Base-by-base conservation (phyloP, 2,329 filamentous ascomycete species). In the Calonectria leucothoes region DNA sequence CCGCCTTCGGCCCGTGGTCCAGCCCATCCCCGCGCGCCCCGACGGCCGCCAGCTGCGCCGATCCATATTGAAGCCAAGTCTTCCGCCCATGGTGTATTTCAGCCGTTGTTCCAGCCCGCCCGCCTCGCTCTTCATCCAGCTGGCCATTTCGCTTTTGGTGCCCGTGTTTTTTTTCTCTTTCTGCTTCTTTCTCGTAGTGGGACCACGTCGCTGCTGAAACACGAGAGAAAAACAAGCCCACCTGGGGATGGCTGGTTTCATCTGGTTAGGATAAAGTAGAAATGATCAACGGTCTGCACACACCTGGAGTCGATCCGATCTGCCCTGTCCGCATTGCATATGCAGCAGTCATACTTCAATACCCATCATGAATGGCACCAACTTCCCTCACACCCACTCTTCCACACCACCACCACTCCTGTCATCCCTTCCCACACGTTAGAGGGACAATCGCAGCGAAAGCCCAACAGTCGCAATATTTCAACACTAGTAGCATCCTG, bases 241-340 rank as follows among this genome's bases (percentile, higher is more conserved):
- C 10, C 27, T 45, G 23, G n/a, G 33, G 33, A 39, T 17, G 27
- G 10, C 15, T 17, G 48, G 63, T 71, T 71, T 66, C 45, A 52
- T 63, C 42, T 35, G 27, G n/a, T 14, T 8, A 29, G 27, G n/a
- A 27, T n/a, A 71, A 67, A 71, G 20, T 33, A 59, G 64, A 29
- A 67, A 67, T 33, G 61, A 71, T 59, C 69, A 55, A 67, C 27
- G 31, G 17, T 25, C 69, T 61, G 63, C 31, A 27, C 33, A 23
- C 64, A 39, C 33, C 39, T 66, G 29, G 45, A 59, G 25, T 51
- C 45, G 69, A 71, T 71, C 69, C 7, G 63, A 71, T 67, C 69
- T 63, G 45, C 69, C 42, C 52, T 66, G 63, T 31, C 63, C 27
- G 64, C 69, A 67, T 66, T 67, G 69, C 69, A 71, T 67, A 31